A percentile compares a stretch with the other conserved stretches of the same genome.
Conservation (phyloP, 2,329 filamentous ascomycete species). For the Sporothrix pallida region DNA sequence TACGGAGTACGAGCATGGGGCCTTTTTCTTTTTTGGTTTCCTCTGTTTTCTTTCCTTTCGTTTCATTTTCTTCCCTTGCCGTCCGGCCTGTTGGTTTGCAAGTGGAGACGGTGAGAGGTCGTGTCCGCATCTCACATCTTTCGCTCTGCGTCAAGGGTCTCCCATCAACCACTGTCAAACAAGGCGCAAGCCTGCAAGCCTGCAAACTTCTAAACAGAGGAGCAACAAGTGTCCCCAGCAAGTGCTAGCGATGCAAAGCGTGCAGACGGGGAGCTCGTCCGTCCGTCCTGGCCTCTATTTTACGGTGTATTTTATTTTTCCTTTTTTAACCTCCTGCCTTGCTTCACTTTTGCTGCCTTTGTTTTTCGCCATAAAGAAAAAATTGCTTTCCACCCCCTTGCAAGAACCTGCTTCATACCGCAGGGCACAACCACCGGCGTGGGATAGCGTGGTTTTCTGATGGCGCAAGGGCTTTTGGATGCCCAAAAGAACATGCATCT, state of each 20-base stretch:
- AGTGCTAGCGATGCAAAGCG: background rate
- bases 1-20: background rate
- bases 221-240: background rate
- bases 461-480: background rate
- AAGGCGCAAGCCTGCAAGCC: no score
- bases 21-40: background rate
- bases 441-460: constrained; percentile 14
- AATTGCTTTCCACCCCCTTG: constrained; percentile 2
- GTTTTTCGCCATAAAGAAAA: background rate
- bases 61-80: no score
- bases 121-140: no score
- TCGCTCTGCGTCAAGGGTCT: no score
- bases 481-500: background rate
- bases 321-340: background rate
- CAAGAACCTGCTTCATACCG: background rate
- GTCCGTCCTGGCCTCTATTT: background rate
- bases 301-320: background rate
- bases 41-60: background rate
- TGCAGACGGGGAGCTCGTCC: constrained; percentile 11
- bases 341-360: background rate
- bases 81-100: background rate
- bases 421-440: background rate
- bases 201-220: no score
- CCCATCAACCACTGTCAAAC: no score
- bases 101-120: constrained; percentile 1